Percentiles rank a stretch among this genome's conserved stretches.
Conservation (phyloP, 192 early-diverging fungal species). For the Backusella luteola region DNA sequence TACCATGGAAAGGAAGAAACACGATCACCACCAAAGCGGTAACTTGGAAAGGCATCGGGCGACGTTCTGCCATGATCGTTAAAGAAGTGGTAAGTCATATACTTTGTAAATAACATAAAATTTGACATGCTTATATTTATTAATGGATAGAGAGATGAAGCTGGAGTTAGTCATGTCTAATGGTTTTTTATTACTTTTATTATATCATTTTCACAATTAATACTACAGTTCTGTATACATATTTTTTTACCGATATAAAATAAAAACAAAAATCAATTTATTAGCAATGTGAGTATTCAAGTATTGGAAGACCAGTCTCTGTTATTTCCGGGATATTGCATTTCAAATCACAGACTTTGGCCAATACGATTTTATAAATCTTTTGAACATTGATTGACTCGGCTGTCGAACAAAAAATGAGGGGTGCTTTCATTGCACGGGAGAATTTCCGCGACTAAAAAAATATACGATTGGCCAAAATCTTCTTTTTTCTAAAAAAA, state of each 20-base stretch:
- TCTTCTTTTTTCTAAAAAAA: background rate
- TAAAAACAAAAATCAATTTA: constrained; percentile 1
- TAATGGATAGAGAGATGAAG: too few species aligned
- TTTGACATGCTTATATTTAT: too few species aligned
- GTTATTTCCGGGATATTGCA: constrained; percentile 92
- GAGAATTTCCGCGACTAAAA: constrained; percentile 79
- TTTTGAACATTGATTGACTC: constrained; percentile 96
- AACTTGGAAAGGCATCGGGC: too few species aligned
- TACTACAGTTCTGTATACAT: background rate
- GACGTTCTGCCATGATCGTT: too few species aligned
- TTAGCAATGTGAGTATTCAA: constrained; percentile 67
- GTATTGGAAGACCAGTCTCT: constrained; percentile 87
- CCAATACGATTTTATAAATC: constrained; percentile 95
- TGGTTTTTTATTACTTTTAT: background rate
- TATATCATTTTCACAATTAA: too few species aligned
- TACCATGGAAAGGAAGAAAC: too few species aligned
- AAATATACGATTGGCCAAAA: background rate
- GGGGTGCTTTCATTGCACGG: constrained; percentile 90
- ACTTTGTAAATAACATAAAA: too few species aligned
- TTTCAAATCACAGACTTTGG: constrained; percentile 90
- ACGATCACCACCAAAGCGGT: too few species aligned
- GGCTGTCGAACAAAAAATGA: constrained; percentile 93
- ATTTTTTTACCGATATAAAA: background rate
- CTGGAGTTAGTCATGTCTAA: background rate
- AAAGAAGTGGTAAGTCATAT: too few species aligned